Evolutionary conservation across 306 rosid genomes (phyloP), one percentile per base, ranked within the genome.

Genomic region (Quillaja saponaria): DNA sequence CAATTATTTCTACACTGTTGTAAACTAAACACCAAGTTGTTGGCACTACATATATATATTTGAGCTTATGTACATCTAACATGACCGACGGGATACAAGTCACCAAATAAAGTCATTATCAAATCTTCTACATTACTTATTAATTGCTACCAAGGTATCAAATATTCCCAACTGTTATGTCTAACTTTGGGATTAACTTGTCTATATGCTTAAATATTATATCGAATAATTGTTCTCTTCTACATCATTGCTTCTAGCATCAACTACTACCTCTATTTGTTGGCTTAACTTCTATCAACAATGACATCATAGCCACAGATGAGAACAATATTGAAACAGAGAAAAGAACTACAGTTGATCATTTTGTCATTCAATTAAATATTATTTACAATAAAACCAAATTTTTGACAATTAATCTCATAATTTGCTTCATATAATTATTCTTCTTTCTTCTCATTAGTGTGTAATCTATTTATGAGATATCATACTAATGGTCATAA

Each of bases 91-190:
- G 35, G 16, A 15, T 33, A 39, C 33, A 57, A 4, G 34, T 14
- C 50, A 10, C 6, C 16, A 0, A 39, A 38, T 13, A 7, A 8
- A 42, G 40, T 3, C 25, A 10, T 6, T 28, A 25, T 10, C 39
- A 45, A 48, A 40, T 34, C 70, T 49, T 80, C 63, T 14, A 34
- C 41, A 16, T 57, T 25, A 57, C 72, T 59, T 53, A 64, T 69
- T 31, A 15, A 19, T 47, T 13, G 16, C 55, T 17, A 44, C 9
- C 28, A 10, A 17, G 34, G 33, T 20, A 20, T 34, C 54, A 33
- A 31, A 49, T 76, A 75, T 81, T 81, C 86, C 75, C 69, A 81
- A 81, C 86, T 71, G 76, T 69, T 72, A 64, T 69, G 75, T 39
- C 82, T 73, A 81, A 62, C 68, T 25, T 4, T n/a, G n/a, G n/a